These are phyloP conservation scores for Nicotiana rustica DNA, from an alignment of 305 asterid genomes.

Conservation along the genomic window DNA sequence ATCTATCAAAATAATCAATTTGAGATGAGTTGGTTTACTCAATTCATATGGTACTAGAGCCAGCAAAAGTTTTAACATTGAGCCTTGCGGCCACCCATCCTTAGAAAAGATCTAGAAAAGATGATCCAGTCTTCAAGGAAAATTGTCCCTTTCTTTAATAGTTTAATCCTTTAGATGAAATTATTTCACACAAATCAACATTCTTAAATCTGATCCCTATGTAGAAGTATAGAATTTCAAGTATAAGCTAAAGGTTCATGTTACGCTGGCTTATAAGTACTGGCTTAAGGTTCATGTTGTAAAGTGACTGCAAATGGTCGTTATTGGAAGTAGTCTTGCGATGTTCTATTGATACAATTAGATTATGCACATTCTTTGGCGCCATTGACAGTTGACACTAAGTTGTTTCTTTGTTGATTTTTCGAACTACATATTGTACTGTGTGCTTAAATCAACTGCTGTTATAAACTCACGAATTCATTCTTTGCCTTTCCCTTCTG, in stretches of 20 bases:
- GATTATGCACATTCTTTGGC: neutral
- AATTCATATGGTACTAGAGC: too few relatives aligned
- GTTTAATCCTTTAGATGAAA: neutral
- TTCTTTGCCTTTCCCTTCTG: neutral
- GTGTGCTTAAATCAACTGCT: neutral
- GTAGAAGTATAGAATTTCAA: too few relatives aligned
- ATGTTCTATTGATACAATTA: neutral
- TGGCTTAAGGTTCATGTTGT: neutral
- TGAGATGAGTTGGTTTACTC: neutral
- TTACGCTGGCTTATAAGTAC: neutral
- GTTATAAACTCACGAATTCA: neutral
- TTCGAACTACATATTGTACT: neutral
- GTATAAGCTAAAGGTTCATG: neutral
- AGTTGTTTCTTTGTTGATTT: neutral
- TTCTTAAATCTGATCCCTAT: neutral
- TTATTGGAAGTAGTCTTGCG: neutral
- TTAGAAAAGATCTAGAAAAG: neutral
- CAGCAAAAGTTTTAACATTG: neutral
- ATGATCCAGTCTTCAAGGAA: neutral
- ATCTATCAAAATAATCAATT: too few relatives aligned
- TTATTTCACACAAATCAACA: neutral
- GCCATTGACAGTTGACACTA: neutral
- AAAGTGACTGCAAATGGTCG: neutral
- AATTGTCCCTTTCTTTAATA: too few relatives aligned
- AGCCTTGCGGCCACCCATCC: neutral